Evolutionary conservation across 208 protist species (phyloP), one percentile per base, ranked within the genome.

Genomic region (Trypanosomatidae sp.): DNA sequence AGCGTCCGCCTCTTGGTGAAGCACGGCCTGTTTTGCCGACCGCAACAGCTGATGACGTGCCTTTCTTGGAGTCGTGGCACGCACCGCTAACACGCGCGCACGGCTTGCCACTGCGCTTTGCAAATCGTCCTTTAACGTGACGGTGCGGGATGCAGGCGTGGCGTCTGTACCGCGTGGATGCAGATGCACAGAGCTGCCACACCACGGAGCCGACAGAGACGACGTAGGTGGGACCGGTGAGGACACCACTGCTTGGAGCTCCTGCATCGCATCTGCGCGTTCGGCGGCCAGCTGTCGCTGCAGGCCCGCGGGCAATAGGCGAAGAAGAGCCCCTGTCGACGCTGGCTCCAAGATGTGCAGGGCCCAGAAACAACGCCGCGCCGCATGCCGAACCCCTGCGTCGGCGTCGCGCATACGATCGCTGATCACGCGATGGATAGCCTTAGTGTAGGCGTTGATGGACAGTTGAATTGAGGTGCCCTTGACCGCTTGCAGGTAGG

Each of bases 331-430:
- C 15, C 30, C 64, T 15, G 89, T 81, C 0, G 78, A 76, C 22
- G 74, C 77, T n/a, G 77, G 81, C 50, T 92, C 83, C n/a, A 86
- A 41, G 1, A 82, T 43, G 30, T 81, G 49, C 47, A 94, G 77
- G 9, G 74, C 73, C 80, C 85, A 87, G 47, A 85, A 90, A 71
- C 85, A 84, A 6, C 47, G 49, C 15, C 84, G 76, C 4, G 85
- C 79, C 36, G 53, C 49, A 19, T 70, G 28, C 8, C 92, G 82
- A 28, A 87, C 86, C 25, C 76, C 66, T 6, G 60, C 73, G 68
- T 87, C 83, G 3, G 85, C 87, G 55, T 95, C 92, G 15, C 41
- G 13, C 44, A 92, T 52, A 15, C 79, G 85, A 0, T 28, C 33
- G 10, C 78, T 59, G 47, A 94, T 3, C 13, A 90, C 80, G 28